Conservation (phyloP, 768 basidiomycete genomes). For the Termitomyces bulborhizus region DNA sequence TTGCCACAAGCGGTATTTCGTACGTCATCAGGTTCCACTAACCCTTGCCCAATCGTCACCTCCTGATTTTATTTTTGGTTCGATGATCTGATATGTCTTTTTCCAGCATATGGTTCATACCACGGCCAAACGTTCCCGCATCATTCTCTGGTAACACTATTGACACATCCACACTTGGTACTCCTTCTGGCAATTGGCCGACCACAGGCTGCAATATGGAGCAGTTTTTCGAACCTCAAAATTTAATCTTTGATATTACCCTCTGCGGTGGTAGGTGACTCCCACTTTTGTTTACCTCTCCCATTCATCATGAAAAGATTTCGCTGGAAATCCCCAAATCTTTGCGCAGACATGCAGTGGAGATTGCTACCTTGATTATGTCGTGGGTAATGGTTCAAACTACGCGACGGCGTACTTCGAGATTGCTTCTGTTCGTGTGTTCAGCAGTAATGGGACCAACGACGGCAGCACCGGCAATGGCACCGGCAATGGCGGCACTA, state of each 20-base stretch:
- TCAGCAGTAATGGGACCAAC: constrained; percentile 25
- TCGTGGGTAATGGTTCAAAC: constrained; percentile 53
- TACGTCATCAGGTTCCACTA: constrained; percentile 23
- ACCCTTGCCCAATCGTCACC: not conserved
- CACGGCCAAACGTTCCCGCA: constrained; percentile 41
- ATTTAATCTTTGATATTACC: constrained; percentile 70
- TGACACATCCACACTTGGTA: constrained; percentile 53
- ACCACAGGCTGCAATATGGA: constrained; percentile 46
- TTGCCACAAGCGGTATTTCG: constrained; percentile 60
- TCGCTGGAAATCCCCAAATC: constrained; percentile 44
- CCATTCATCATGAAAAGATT: constrained; percentile 20
- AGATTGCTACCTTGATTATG: constrained; percentile 66
- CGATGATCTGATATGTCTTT: not conserved
- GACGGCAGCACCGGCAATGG: constrained; percentile 13
- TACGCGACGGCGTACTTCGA: constrained; percentile 72
- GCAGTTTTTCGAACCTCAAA: constrained; percentile 54
- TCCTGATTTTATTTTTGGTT: not conserved
- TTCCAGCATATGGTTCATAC: constrained; percentile 59
- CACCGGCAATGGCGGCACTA: not conserved
- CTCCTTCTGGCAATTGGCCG: constrained; percentile 67
- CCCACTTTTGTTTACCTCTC: not conserved
- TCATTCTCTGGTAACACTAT: constrained; percentile 42
- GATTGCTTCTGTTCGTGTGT: constrained; percentile 53
- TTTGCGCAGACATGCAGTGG: constrained; percentile 60
- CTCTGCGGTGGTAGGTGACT: constrained; percentile 48